A percentile compares a stretch with the other conserved stretches of the same genome.
These are phyloP conservation scores for Cordyceps tenuipes DNA, from an alignment of 2,329 filamentous ascomycete species.

Conservation along the genomic window DNA sequence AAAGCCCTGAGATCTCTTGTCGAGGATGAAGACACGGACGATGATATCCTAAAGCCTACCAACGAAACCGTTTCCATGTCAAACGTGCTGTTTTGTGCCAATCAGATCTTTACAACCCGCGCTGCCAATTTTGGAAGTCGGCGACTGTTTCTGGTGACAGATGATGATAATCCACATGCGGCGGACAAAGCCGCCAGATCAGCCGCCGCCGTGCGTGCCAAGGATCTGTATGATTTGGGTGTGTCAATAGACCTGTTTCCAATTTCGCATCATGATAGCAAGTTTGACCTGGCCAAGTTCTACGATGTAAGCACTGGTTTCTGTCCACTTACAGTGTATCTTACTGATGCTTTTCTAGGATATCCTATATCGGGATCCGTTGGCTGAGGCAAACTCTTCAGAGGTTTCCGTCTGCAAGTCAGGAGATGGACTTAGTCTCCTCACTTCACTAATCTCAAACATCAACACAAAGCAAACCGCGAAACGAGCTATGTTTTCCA, in stretches of 20 bases:
- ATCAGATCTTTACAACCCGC: constrained; percentile 92
- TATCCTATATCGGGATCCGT: constrained; percentile 76
- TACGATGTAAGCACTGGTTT: constrained; percentile 60
- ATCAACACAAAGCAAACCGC: constrained; percentile 86
- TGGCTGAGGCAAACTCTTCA: constrained; percentile 52
- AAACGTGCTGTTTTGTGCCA: constrained; percentile 87
- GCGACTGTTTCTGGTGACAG: constrained; percentile 90
- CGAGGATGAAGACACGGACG: constrained; percentile 66
- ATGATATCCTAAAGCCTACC: constrained; percentile 61
- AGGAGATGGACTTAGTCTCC: constrained; percentile 66
- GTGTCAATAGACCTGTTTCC: constrained; percentile 91
- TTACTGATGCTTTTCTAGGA: constrained; percentile 44
- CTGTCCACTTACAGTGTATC: no score
- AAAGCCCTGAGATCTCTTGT: constrained; percentile 68
- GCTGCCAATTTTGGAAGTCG: constrained; percentile 90
- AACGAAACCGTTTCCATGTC: constrained; percentile 69
- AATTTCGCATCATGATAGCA: constrained; percentile 60
- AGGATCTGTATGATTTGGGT: constrained; percentile 89
- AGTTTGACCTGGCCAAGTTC: constrained; percentile 78
- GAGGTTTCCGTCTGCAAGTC: constrained; percentile 56
- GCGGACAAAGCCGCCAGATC: constrained; percentile 64
- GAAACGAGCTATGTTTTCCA: constrained; percentile 78
- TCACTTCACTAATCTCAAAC: constrained; percentile 74
- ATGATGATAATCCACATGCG: constrained; percentile 79
- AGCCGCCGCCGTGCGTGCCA: constrained; percentile 76